Percentiles rank a stretch among this genome's conserved stretches.
phyloP scores from a whole-genome alignment of 1,139 yeast species.

The Yamadazyma aaseri region DNA sequence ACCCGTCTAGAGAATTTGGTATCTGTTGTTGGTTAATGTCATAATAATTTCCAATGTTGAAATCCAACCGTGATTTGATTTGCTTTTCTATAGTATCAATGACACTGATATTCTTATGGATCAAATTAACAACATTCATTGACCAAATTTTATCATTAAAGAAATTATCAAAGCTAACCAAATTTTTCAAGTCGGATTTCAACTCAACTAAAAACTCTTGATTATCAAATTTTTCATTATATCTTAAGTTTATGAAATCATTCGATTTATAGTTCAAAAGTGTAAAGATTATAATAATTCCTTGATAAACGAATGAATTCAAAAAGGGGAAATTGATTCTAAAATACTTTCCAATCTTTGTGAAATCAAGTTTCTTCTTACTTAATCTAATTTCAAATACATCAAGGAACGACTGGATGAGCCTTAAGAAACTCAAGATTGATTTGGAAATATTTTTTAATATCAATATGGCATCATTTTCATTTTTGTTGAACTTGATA shows the following conservation, averaged over 20 bases:
- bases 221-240: slow-evolving; percentile 17
- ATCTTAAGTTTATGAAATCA: slow-evolving; percentile 26
- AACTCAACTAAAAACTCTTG: slow-evolving; percentile 24
- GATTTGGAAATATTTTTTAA: slow-evolving; percentile 36
- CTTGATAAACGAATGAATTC: slow-evolving; percentile 51
- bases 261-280: slow-evolving; percentile 43
- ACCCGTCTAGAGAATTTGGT: neutral
- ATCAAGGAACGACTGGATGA: slow-evolving; percentile 17
- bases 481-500: slow-evolving; percentile 31
- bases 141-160: slow-evolving; percentile 34
- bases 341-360: slow-evolving; percentile 34
- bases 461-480: slow-evolving; percentile 25
- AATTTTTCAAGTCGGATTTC: slow-evolving; percentile 23
- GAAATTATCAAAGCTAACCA: slow-evolving; percentile 25
- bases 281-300: slow-evolving; percentile 50
- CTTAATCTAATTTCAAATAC: slow-evolving; percentile 16
- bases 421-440: slow-evolving; percentile 38
- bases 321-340: slow-evolving; percentile 44
- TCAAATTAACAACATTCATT: slow-evolving; percentile 31
- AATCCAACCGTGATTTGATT: slow-evolving; percentile 3
- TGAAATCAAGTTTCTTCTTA: slow-evolving; percentile 21
- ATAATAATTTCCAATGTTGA: slow-evolving; percentile 1
- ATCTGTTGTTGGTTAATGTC: neutral
- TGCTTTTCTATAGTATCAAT: slow-evolving; percentile 29
- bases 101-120: slow-evolving; percentile 32